Evolutionary conservation across 148 eudicot genomes (phyloP).

Genomic region (Amaranthus hypochondriacus): DNA sequence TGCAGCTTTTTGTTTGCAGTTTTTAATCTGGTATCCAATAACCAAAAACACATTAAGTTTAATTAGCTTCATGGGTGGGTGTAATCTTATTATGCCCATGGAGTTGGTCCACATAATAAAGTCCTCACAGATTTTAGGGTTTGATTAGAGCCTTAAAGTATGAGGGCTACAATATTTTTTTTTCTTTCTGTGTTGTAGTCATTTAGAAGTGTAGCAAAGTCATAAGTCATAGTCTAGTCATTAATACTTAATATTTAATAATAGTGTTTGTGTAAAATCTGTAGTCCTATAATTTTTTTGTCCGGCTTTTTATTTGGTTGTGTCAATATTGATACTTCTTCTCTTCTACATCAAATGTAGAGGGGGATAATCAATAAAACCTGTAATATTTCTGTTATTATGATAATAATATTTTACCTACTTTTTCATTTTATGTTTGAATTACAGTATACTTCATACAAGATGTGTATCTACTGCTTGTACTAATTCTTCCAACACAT

Average conservation of each 20-base stretch:
- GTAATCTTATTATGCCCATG: conserved; percentile 14
- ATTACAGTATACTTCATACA: no score
- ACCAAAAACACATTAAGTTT: neutral
- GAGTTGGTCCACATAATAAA: conserved; percentile 16
- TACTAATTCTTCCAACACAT: no score
- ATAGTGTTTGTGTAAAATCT: neutral
- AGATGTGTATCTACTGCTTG: no score
- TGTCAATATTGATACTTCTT: neutral
- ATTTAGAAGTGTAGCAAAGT: neutral
- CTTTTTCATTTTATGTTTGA: no score
- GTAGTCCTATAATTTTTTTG: neutral
- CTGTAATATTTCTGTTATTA: neutral
- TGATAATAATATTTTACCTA: conserved; percentile 1
- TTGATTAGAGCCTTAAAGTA: no score
- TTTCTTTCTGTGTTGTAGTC: neutral
- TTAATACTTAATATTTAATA: neutral
- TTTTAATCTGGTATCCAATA: neutral
- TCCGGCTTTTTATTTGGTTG: neutral
- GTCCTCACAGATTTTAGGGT: neutral
- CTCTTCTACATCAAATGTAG: neutral
- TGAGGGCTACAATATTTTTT: neutral
- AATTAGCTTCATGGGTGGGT: conserved; percentile 18
- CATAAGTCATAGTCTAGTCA: neutral
- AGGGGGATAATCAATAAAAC: neutral
- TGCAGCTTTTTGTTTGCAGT: neutral